Evolutionary conservation across 495 filamentous ascomycete species (phyloP).

Genomic region (Cryomyces minteri): DNA sequence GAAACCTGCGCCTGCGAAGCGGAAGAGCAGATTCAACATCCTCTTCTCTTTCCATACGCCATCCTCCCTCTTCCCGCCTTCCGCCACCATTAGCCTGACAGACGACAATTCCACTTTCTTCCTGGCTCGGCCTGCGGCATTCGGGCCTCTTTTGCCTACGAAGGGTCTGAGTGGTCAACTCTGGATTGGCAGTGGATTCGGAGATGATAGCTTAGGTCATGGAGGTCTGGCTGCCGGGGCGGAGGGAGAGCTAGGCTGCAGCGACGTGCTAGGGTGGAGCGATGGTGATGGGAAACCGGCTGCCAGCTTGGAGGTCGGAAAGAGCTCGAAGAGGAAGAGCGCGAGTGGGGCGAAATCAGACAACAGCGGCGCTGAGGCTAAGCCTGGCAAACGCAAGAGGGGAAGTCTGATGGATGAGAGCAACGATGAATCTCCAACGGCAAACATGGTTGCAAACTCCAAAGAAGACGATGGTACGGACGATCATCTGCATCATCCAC

Average conservation of each 20-base stretch:
- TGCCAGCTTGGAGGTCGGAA: constrained; percentile 8
- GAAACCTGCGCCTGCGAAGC: constrained; percentile 2
- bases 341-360: background rate
- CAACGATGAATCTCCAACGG: no score
- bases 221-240: constrained; percentile 33
- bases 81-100: constrained; percentile 85
- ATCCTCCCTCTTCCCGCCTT: constrained; percentile 75
- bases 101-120: constrained; percentile 98
- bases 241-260: constrained; percentile 89
- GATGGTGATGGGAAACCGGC: constrained; percentile 23
- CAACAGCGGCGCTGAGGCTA: background rate
- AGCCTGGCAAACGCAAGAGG: background rate
- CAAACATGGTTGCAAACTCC: background rate
- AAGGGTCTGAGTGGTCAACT: constrained; percentile 67
- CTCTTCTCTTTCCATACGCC: constrained; percentile 48
- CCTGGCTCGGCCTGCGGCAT: constrained; percentile 78
- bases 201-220: constrained; percentile 46
- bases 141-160: constrained; percentile 61
- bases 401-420: background rate
- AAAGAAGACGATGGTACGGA: constrained; percentile 56
- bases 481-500: constrained; percentile 64
- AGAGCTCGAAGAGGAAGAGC: background rate
- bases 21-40: constrained; percentile 22
- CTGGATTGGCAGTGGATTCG: constrained; percentile 83
- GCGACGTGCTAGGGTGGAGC: constrained; percentile 88